Evolutionary conservation across 352 stramenopile genomes (phyloP).

Genomic region (Globisporangium ultimum): DNA sequence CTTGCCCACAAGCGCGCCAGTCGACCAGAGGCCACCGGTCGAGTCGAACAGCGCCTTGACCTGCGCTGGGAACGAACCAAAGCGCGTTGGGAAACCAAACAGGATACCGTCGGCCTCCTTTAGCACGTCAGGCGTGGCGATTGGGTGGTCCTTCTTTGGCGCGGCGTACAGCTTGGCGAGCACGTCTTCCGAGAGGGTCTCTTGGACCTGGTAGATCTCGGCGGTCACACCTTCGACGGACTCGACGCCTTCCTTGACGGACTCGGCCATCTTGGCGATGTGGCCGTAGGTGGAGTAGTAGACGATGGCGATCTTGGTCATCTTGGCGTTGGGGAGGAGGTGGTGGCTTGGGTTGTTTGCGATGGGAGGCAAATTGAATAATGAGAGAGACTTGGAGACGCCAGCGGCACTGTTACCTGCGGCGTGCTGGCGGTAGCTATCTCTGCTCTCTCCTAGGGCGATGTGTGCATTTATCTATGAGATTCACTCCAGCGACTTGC

Average conservation of each 20-base stretch:
- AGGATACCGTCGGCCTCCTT: conserved; percentile 69
- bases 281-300: conserved; percentile 85
- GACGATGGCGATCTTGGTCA: conserved; percentile 67
- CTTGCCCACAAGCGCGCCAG: conserved; percentile 65
- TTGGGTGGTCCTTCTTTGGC: conserved; percentile 54
- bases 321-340: conserved; percentile 6
- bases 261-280: conserved; percentile 49
- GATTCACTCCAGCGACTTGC: no score
- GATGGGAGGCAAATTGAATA: conserved; percentile 8
- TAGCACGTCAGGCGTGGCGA: conserved; percentile 54
- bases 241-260: conserved; percentile 64
- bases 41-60: conserved; percentile 77
- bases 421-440: no score
- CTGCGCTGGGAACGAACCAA: conserved; percentile 67
- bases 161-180: conserved; percentile 64
- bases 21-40: conserved; percentile 61
- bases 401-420: no score
- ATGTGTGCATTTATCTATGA: no score
- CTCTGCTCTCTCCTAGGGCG: no score
- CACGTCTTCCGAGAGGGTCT: conserved; percentile 73
- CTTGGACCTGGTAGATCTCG: conserved; percentile 58
- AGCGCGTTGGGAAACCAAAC: conserved; percentile 85
- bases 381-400: no score
- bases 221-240: conserved; percentile 41
- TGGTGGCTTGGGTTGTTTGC: conserved; percentile 1